Percentiles rank a stretch among this genome's conserved stretches.
phyloP scores from a whole-genome alignment of 2,329 filamentous ascomycete species.

The Zymoseptoria ardabiliae region DNA sequence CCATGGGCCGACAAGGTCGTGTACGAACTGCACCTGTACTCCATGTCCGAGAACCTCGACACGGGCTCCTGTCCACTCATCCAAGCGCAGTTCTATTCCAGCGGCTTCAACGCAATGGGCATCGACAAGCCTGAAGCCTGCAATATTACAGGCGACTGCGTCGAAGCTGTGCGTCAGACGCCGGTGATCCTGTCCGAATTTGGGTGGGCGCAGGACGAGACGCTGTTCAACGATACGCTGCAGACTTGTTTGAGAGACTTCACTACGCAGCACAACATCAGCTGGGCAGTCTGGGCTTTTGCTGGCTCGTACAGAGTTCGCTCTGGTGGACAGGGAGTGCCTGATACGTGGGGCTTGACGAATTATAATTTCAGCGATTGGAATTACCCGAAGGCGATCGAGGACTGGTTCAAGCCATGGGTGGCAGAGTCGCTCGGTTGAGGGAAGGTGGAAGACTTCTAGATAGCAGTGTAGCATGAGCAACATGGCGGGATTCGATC shows the following conservation, averaged over 20 bases:
- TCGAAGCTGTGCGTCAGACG: constrained; percentile 29
- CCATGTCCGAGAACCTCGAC: constrained; percentile 27
- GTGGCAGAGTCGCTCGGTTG: constrained; percentile 39
- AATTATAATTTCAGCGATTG: constrained; percentile 43
- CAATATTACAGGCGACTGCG: constrained; percentile 30
- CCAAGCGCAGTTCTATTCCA: constrained; percentile 43
- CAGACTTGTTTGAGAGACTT: constrained; percentile 42
- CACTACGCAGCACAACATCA: constrained; percentile 39
- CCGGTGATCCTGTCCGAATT: constrained; percentile 35
- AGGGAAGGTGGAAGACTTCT: background rate
- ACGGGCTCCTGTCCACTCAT: constrained; percentile 43
- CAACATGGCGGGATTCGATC: background rate
- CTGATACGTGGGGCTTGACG: constrained; percentile 44
- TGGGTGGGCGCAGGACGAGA: constrained; percentile 31
- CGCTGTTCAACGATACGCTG: constrained; percentile 39
- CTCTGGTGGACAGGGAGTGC: constrained; percentile 39
- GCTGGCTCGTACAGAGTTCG: constrained; percentile 44
- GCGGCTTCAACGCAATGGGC: constrained; percentile 43
- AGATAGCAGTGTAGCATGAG: background rate
- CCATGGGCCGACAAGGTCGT: constrained; percentile 44
- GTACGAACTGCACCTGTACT: constrained; percentile 42
- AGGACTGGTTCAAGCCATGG: constrained; percentile 48
- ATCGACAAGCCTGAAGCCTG: constrained; percentile 31
- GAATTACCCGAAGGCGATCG: constrained; percentile 40
- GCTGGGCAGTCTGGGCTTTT: constrained; percentile 46